Evolutionary conservation across 2,329 filamentous ascomycete species (phyloP), one percentile per base, ranked within the genome.

Genomic region (Stachybotrys chlorohalonatus): DNA sequence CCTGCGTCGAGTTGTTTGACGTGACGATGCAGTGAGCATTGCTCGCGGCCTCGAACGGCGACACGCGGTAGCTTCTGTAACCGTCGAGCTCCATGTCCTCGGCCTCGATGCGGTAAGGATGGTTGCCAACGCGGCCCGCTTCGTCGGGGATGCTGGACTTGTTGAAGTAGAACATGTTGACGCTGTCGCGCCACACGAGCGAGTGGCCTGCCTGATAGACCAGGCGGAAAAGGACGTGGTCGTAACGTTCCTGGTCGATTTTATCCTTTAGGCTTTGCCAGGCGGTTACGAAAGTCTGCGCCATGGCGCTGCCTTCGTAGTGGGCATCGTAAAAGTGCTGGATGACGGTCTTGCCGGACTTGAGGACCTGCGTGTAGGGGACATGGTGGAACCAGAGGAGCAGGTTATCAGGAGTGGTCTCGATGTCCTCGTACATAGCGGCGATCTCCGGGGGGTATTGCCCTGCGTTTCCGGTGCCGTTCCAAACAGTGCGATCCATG

Each of bases 351-450:
- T 85, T 81, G 11, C 84, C 83, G 0, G 78, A 82, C 9, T 83
- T 74, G 1, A 89, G 75, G 7, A 65, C 67, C 46, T 86, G 80
- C 0, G 82, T 86, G 64, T 87, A 90, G 4, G 79, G 78, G 0
- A 89, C 83, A 62, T 90, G 86, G 65, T 89, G 86, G 69, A 89
- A 89, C 86, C 86, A 90, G 2, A 89, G 72, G 2, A 89, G 67
- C 1, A 89, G 71, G 24, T 89, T 74, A 57, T 89, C 86, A 0
- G 85, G 85, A 0, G 85, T 89, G 0, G 80, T 84, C 13, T 79
- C 75, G 16, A 83, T 71, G 48, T 78, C 69, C 60, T 89, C 85
- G 63, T 78, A 89, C 61, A 72, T 66, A 3, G 71, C 65, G 0
- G 81, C 80, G 0, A 89, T 66, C 56, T 85, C 80, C 0, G 75